Evolutionary conservation across 768 basidiomycete species (phyloP), one percentile per base, ranked within the genome.

Genomic region (Melanogaster broomeanus): DNA sequence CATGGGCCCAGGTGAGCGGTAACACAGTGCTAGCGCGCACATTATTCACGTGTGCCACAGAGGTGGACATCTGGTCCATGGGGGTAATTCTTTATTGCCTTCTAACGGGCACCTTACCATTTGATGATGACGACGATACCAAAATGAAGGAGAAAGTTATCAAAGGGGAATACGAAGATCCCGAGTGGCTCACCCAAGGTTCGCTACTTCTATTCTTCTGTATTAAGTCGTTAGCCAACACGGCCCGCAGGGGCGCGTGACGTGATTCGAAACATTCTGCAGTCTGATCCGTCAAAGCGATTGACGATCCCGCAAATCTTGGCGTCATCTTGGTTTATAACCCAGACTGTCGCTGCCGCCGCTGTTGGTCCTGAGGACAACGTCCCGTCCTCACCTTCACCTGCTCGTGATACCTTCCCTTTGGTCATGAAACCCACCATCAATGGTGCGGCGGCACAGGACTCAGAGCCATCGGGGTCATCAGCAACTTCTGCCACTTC

Each of bases 51-150:
- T n/a, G 46, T 12, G 31, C 37, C 33, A 11, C 71, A 90, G 94
- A 98, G 80, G 93, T 96, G 42, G 94, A 98, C 63, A 77, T 95
- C 30, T 98, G 94, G 94, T 98, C 94, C 5, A 76, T 96, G 44
- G 94, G 94, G 0, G 81, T 97, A 55, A 97, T 98, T 46, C 75
- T 98, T 12, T 96, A 94, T 64, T 88, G 86, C 45, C 79, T 97
- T 28, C 77, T 97, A 39, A 93, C 92, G 0, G 95, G 94, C 7
- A 90, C 89, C 9, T 72, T 95, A 16, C 93, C 93, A 2, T 95
- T 93, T 61, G 92, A 94, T 60, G 89, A 94, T 58, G 93, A 95
- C 51, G 87, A 94, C 65, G 91, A 93, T 70, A 68, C 70, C 35
- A 66, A 87, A 12, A 96, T 96, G 92, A 86, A 86, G 55, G 74